Evolutionary conservation across 2,329 filamentous ascomycete species (phyloP).

Genomic region (Massarina eburnea): DNA sequence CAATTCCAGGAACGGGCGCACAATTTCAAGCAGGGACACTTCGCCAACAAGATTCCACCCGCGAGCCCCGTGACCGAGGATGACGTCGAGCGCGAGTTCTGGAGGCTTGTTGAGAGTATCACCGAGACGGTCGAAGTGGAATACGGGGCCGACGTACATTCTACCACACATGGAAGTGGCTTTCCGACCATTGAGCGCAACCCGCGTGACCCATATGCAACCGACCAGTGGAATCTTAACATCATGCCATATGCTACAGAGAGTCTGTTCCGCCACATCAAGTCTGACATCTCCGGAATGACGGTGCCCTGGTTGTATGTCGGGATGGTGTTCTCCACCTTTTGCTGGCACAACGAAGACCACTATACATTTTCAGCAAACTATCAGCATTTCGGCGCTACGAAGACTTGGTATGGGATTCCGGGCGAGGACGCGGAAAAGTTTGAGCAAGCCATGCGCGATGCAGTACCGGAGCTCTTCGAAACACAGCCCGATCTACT

Average conservation of each 20-base stretch:
- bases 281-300: constrained; percentile 98
- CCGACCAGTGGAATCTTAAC: constrained; percentile 94
- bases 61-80: constrained; percentile 85
- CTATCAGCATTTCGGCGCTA: constrained; percentile 96
- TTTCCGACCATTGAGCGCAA: constrained; percentile 94
- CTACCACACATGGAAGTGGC: constrained; percentile 94
- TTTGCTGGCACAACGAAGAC: constrained; percentile 99
- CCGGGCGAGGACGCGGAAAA: constrained; percentile 90
- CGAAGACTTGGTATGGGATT: constrained; percentile 99
- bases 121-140: constrained; percentile 97
- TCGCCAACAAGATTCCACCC: constrained; percentile 84
- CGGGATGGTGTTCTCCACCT: constrained; percentile 99
- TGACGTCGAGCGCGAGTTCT: constrained; percentile 95
- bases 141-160: constrained; percentile 97
- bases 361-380: constrained; percentile 98
- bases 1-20: constrained; percentile 96
- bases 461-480: constrained; percentile 93
- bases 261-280: constrained; percentile 94
- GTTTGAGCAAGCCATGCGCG: constrained; percentile 92
- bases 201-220: constrained; percentile 81
- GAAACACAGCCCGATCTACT: constrained; percentile 95
- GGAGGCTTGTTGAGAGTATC: constrained; percentile 88
- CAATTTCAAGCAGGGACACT: constrained; percentile 93
- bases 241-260: constrained; percentile 87
- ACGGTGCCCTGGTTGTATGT: constrained; percentile 99